These are phyloP conservation scores for Ceratonia siliqua DNA, from an alignment of 306 rosid genomes.

Conservation along the genomic window DNA sequence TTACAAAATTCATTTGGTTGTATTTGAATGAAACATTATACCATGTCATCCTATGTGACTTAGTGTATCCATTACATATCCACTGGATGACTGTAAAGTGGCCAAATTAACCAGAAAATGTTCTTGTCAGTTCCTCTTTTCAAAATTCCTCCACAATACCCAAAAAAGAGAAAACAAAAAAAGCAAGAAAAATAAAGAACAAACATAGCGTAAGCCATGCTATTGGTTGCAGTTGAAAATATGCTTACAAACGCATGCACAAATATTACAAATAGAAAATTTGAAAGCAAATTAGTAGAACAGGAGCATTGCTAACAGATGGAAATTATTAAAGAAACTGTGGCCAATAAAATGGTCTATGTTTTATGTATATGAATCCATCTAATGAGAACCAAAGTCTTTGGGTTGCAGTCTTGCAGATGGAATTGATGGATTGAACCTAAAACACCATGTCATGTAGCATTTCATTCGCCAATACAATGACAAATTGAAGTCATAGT, in stretches of 20 bases:
- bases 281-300: not conserved
- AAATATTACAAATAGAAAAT: not conserved
- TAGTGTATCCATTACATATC: no score
- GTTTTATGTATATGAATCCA: not conserved
- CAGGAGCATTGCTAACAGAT: not conserved
- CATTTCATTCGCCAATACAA: not conserved
- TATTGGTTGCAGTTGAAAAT: not conserved
- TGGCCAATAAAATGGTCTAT: not conserved
- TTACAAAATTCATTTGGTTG: no score
- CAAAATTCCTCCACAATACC: not conserved
- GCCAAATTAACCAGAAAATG: not conserved
- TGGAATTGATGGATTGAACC: not conserved
- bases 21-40: no score
- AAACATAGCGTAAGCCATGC: not conserved
- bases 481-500: not conserved
- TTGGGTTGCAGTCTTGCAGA: no score
- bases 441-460: not conserved
- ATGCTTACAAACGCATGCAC: not conserved
- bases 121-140: not conserved
- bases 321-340: not conserved
- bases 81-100: not conserved
- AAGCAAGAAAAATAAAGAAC: no score
- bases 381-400: not conserved
- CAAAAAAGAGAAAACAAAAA: no score
- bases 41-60: no score